Percentiles rank a stretch among this genome's conserved stretches.
phyloP scores from a whole-genome alignment of 2,329 filamentous ascomycete genomes.

The Dactylella cylindrospora region DNA sequence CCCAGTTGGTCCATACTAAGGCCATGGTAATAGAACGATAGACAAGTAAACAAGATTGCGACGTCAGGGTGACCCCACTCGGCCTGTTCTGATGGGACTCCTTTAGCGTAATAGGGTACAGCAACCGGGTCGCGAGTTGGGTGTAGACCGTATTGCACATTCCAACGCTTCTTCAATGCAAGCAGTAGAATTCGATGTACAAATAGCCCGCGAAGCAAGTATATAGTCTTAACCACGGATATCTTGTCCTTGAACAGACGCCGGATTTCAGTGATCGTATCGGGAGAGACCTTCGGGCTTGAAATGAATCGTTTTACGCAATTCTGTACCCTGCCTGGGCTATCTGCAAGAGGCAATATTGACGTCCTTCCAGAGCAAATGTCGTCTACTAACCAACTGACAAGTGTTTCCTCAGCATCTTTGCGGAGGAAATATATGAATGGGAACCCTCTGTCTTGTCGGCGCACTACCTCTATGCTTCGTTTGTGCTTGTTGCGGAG shows the following conservation, averaged over 20 bases:
- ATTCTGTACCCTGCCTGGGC: slow-evolving; percentile 47
- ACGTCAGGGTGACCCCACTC: slow-evolving; percentile 72
- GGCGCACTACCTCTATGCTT: slow-evolving; percentile 58
- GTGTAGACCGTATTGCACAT: slow-evolving; percentile 66
- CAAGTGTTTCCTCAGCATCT: slow-evolving; percentile 56
- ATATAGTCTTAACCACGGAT: slow-evolving; percentile 50
- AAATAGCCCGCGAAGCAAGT: slow-evolving; percentile 66
- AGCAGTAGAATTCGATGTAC: slow-evolving; percentile 63
- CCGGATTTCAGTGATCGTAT: slow-evolving; percentile 46
- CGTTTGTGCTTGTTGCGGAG: slow-evolving; percentile 53
- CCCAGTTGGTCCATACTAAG: slow-evolving; percentile 57
- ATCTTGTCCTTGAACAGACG: slow-evolving; percentile 51
- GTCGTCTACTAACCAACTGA: slow-evolving; percentile 53
- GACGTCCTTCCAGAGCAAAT: slow-evolving; percentile 51
- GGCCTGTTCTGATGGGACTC: slow-evolving; percentile 62
- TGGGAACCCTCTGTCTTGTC: slow-evolving; percentile 56
- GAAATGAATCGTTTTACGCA: slow-evolving; percentile 51
- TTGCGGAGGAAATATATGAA: slow-evolving; percentile 60
- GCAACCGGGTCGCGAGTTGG: slow-evolving; percentile 62
- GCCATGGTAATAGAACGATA: slow-evolving; percentile 68
- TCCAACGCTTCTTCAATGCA: slow-evolving; percentile 64
- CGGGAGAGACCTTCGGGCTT: slow-evolving; percentile 42
- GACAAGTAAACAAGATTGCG: slow-evolving; percentile 64
- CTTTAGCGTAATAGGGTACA: slow-evolving; percentile 69
- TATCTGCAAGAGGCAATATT: slow-evolving; percentile 49